Evolutionary conservation across 305 asterid species (phyloP).

Genomic region (Fraxinus xanthoxyloides): DNA sequence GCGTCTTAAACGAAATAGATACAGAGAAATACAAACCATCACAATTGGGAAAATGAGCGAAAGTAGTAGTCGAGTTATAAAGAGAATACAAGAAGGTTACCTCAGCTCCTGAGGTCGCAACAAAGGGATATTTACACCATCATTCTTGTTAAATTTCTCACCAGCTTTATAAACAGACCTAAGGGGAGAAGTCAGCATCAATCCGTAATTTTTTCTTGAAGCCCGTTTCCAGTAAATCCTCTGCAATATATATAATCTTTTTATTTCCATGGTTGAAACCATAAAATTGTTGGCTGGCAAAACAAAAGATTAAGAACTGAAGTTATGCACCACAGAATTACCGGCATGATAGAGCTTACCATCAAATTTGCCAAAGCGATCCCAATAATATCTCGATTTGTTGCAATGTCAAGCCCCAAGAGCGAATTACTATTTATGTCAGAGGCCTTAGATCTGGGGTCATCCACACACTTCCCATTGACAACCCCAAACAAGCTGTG

Average conservation of each 20-base stretch:
- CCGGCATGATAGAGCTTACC: slow-evolving; percentile 42
- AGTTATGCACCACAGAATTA: not conserved
- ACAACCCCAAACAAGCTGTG: slow-evolving; percentile 81
- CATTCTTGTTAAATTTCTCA: slow-evolving; percentile 43
- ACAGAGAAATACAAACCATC: slow-evolving; percentile 38
- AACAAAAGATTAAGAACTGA: not conserved
- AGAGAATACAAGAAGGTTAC: slow-evolving; percentile 35
- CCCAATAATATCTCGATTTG: slow-evolving; percentile 84
- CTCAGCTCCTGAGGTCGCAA: slow-evolving; percentile 90
- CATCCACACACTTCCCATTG: slow-evolving; percentile 91
- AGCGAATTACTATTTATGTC: slow-evolving; percentile 79
- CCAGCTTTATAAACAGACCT: slow-evolving; percentile 59
- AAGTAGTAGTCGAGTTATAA: slow-evolving; percentile 18
- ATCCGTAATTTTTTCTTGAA: slow-evolving; percentile 67
- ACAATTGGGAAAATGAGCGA: slow-evolving; percentile 24
- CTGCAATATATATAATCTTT: slow-evolving; percentile 40
- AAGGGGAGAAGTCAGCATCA: slow-evolving; percentile 95
- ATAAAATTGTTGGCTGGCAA: not conserved
- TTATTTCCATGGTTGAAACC: slow-evolving; percentile 4
- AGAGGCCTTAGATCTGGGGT: slow-evolving; percentile 89
- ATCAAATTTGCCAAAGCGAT: slow-evolving; percentile 94
- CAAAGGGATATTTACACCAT: slow-evolving; percentile 53
- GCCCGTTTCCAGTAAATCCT: slow-evolving; percentile 98
- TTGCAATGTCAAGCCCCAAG: slow-evolving; percentile 78
- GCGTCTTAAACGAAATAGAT: slow-evolving; percentile 51